Conservation (phyloP, 2,329 filamentous ascomycete species). For the Calcarisporium arbuscula region DNA sequence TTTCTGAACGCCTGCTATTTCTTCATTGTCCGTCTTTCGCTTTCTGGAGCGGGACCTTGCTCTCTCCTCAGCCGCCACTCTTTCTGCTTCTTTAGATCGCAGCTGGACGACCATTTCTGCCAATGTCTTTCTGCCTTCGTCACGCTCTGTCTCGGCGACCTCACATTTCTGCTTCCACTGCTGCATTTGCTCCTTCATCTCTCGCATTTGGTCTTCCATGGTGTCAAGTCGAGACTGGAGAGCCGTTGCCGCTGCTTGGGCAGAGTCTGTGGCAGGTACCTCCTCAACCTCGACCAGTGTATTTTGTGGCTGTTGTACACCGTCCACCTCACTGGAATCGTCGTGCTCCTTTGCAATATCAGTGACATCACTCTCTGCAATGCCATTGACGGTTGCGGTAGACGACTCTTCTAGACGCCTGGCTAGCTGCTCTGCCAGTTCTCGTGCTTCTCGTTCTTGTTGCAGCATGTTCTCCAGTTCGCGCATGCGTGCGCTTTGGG, state of each 20-base stretch:
- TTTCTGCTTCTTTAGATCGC: conserved; percentile 56
- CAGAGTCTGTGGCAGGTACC: conserved; percentile 7
- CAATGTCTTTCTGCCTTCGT: conserved; percentile 65
- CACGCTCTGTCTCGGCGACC: conserved; percentile 70
- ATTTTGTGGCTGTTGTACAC: conserved; percentile 14
- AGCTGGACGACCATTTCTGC: conserved; percentile 85
- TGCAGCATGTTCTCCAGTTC: conserved; percentile 69
- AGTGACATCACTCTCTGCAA: conserved; percentile 14
- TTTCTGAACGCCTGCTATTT: conserved; percentile 10
- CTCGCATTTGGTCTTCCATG: conserved; percentile 74
- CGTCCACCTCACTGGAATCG: conserved; percentile 13
- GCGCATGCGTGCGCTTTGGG: conserved; percentile 71
- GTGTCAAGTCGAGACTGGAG: conserved; percentile 65
- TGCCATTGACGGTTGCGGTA: conserved; percentile 23
- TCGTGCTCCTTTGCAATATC: conserved; percentile 15
- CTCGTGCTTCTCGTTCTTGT: conserved; percentile 74
- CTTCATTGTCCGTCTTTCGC: conserved; percentile 8
- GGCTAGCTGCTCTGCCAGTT: conserved; percentile 77
- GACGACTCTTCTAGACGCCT: conserved; percentile 58
- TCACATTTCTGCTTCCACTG: conserved; percentile 72
- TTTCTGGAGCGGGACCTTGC: conserved; percentile 30
- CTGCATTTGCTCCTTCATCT: conserved; percentile 74
- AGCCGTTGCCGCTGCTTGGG: conserved; percentile 20
- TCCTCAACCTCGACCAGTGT: not conserved
- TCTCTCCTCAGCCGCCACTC: conserved; percentile 35